phyloP scores from a whole-genome alignment of 306 rosid genomes.

The Gillenia trifoliata region DNA sequence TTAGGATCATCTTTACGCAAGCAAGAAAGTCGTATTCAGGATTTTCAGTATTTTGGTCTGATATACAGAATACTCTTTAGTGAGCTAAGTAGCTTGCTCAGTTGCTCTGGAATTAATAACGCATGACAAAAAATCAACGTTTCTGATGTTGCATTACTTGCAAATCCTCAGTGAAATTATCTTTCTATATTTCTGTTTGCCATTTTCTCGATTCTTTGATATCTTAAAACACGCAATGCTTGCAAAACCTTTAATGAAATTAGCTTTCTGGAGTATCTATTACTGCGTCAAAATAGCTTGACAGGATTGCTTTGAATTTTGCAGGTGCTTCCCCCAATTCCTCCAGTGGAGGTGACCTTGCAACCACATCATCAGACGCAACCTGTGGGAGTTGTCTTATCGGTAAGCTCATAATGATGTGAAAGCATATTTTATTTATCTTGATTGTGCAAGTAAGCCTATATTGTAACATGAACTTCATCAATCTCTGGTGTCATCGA shows the following conservation, averaged over 20 bases:
- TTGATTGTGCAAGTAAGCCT: background rate
- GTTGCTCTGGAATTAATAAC: background rate
- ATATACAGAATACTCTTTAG: background rate
- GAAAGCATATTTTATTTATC: background rate
- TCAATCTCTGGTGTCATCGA: background rate
- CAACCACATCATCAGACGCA: constrained; percentile 60
- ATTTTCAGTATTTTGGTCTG: background rate
- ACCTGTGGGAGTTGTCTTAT: constrained; percentile 76
- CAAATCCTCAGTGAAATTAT: background rate
- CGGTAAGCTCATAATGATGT: constrained; percentile 48
- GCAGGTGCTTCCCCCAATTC: constrained; percentile 77
- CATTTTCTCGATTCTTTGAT: background rate
- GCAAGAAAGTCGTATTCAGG: background rate
- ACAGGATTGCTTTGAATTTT: constrained; percentile 20
- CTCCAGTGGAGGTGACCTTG: constrained; percentile 52
- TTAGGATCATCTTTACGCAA: background rate
- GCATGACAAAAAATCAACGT: background rate
- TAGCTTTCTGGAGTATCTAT: constrained; percentile 8
- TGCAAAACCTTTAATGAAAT: constrained; percentile 7
- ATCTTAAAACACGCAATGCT: background rate
- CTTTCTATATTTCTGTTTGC: background rate
- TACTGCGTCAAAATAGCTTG: constrained; percentile 8
- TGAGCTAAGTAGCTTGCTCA: background rate
- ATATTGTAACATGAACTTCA: background rate
- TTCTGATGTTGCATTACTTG: background rate